phyloP scores from a whole-genome alignment of 2,329 filamentous ascomycete species.

The Penicillium sp. region DNA sequence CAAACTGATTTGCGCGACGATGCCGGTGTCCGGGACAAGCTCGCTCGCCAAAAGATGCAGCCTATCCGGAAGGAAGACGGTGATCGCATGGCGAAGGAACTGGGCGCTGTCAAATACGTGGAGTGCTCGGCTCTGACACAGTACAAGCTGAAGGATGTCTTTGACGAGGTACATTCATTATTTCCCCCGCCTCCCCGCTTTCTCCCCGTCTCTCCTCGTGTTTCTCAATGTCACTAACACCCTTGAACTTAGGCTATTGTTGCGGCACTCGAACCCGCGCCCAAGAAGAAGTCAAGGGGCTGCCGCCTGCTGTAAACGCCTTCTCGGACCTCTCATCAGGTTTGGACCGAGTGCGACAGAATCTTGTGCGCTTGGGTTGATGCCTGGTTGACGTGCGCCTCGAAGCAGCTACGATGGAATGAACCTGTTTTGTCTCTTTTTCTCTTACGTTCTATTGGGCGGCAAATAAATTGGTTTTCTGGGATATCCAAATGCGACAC shows the following conservation, averaged over 20 bases:
- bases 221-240: constrained; percentile 1
- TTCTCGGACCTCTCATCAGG: constrained; percentile 13
- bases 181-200: neutral
- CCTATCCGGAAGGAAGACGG: constrained; percentile 91
- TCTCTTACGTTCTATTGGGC: constrained; percentile 13
- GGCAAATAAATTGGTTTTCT: constrained; percentile 14
- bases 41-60: constrained; percentile 93
- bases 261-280: constrained; percentile 83
- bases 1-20: constrained; percentile 96
- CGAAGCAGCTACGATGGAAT: constrained; percentile 30
- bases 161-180: constrained; percentile 79
- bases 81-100: constrained; percentile 92
- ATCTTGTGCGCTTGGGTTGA: constrained; percentile 4
- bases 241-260: constrained; percentile 73
- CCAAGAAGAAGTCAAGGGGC: constrained; percentile 72
- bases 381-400: constrained; percentile 11
- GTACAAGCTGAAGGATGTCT: constrained; percentile 98
- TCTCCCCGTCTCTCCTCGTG: neutral
- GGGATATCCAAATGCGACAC: constrained; percentile 17
- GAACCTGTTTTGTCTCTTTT: constrained; percentile 25
- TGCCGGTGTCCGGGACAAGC: constrained; percentile 80
- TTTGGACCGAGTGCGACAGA: constrained; percentile 10
- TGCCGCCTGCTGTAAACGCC: constrained; percentile 66
- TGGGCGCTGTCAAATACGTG: constrained; percentile 98
- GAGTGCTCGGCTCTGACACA: constrained; percentile 98